Evolutionary conservation across 495 filamentous ascomycete species (phyloP).

Genomic region (Evansstolkia leycettana): DNA sequence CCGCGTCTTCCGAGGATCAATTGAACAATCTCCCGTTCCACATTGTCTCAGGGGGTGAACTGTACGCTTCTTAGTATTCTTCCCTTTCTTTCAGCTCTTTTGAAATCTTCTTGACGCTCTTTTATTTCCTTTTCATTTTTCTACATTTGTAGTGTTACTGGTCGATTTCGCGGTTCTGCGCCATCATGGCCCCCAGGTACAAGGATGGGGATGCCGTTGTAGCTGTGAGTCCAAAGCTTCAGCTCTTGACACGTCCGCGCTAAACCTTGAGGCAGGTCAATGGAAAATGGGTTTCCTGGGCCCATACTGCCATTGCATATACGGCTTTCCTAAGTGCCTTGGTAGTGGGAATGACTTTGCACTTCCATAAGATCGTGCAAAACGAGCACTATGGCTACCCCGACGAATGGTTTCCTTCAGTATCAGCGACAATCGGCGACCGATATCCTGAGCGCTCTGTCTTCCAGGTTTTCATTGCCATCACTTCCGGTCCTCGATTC

Average conservation of each 20-base stretch:
- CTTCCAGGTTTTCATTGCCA: constrained; percentile 93
- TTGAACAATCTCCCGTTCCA: background rate
- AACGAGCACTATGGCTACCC: constrained; percentile 97
- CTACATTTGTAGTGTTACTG: constrained; percentile 12
- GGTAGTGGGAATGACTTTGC: constrained; percentile 69
- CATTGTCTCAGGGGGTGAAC: constrained; percentile 23
- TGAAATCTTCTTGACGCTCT: constrained; percentile 23
- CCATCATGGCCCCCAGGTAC: constrained; percentile 65
- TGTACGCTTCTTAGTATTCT: constrained; percentile 10
- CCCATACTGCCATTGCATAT: constrained; percentile 77
- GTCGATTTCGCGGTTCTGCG: constrained; percentile 10
- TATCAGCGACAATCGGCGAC: constrained; percentile 97
- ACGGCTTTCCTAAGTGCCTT: constrained; percentile 87
- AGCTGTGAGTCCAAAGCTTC: constrained; percentile 35
- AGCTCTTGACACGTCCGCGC: constrained; percentile 5
- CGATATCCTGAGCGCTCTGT: constrained; percentile 94
- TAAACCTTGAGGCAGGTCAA: constrained; percentile 42
- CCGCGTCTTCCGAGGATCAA: constrained; percentile 2
- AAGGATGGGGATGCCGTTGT: constrained; percentile 83
- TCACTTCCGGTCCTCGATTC: constrained; percentile 91
- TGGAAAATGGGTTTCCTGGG: constrained; percentile 84
- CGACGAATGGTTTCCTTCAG: constrained; percentile 97
- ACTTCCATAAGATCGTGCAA: constrained; percentile 94
- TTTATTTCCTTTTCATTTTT: constrained; percentile 17
- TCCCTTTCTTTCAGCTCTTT: constrained; percentile 13